Percentiles rank a stretch among this genome's conserved stretches.
Evolutionary conservation across 192 early-diverging fungal genomes (phyloP).

Genomic region (Podila clonocystis): DNA sequence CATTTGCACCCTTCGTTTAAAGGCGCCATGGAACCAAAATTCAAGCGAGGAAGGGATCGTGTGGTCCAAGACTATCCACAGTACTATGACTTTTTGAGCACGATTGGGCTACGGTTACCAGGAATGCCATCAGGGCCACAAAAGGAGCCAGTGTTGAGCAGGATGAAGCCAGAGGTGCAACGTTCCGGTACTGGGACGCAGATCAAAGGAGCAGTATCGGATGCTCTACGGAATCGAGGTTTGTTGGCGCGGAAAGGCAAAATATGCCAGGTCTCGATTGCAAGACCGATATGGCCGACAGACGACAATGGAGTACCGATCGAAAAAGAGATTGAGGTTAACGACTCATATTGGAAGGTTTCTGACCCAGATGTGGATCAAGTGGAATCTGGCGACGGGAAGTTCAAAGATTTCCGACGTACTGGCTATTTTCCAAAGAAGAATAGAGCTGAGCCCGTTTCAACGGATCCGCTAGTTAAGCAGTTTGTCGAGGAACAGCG

Average conservation of each 20-base stretch:
- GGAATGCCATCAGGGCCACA: constrained; percentile 12
- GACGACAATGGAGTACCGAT: constrained; percentile 43
- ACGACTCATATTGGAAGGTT: constrained; percentile 18
- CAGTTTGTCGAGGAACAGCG: constrained; percentile 35
- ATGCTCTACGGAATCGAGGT: constrained; percentile 7
- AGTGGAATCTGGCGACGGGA: neutral
- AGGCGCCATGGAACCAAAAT: constrained; percentile 28
- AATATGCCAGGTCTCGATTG: constrained; percentile 30
- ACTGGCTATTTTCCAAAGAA: constrained; percentile 16
- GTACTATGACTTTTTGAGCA: constrained; percentile 32
- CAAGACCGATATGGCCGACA: constrained; percentile 38
- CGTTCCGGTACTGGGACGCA: neutral
- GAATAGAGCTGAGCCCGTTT: constrained; percentile 5
- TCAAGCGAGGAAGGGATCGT: constrained; percentile 14
- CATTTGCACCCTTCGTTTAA: constrained; percentile 21
- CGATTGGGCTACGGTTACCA: constrained; percentile 24
- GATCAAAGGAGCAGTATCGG: neutral
- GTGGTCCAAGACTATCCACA: constrained; percentile 36
- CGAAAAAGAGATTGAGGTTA: constrained; percentile 27
- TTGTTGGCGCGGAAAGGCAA: constrained; percentile 24
- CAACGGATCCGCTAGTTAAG: constrained; percentile 15
- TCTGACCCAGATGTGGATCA: neutral
- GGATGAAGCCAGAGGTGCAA: neutral
- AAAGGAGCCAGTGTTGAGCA: constrained; percentile 29
- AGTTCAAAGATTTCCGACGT: constrained; percentile 6